Percentiles rank a stretch among this genome's conserved stretches.
Evolutionary conservation across 2,329 filamentous ascomycete genomes (phyloP).

Genomic region (Pseudogymnoascus sp.): DNA sequence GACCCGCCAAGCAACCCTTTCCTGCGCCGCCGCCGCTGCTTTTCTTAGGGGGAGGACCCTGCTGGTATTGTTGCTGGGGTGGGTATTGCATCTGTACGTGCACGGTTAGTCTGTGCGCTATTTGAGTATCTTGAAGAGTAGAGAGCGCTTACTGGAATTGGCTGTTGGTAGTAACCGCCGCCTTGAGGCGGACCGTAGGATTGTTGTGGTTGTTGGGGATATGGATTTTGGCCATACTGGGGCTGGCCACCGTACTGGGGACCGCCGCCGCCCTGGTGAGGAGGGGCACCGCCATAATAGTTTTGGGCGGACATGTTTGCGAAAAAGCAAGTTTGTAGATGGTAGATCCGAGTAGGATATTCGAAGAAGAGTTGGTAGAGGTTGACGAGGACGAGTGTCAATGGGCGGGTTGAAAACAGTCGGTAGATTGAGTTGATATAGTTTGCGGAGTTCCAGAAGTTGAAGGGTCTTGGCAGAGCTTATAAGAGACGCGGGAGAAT

Average conservation of each 20-base stretch:
- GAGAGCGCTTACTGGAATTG: conserved; percentile 13
- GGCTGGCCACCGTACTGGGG: conserved; percentile 18
- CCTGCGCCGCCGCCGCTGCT: conserved; percentile 31
- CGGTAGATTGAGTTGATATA: not conserved
- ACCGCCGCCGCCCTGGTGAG: conserved; percentile 25
- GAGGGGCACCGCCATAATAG: conserved; percentile 33
- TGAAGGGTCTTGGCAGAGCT: not conserved
- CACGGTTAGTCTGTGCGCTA: not conserved
- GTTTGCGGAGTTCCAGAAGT: not conserved
- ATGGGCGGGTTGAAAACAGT: not conserved
- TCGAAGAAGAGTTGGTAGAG: not conserved
- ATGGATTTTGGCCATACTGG: conserved; percentile 15
- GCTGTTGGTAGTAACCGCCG: conserved; percentile 15
- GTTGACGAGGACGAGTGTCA: not conserved
- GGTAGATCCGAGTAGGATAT: not conserved
- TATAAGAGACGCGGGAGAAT: not conserved
- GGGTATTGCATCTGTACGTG: conserved; percentile 37
- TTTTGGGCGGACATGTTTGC: conserved; percentile 16
- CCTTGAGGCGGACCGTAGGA: conserved; percentile 12
- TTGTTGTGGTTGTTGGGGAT: conserved; percentile 17
- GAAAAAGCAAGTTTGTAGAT: not conserved
- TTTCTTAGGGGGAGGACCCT: conserved; percentile 32
- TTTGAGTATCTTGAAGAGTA: not conserved
- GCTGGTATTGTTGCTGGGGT: conserved; percentile 38
- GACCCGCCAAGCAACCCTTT: conserved; percentile 37